A percentile compares a stretch with the other conserved stretches of the same genome.
Conservation (phyloP, 2,329 filamentous ascomycete genomes). For the Ophiostoma ips region DNA sequence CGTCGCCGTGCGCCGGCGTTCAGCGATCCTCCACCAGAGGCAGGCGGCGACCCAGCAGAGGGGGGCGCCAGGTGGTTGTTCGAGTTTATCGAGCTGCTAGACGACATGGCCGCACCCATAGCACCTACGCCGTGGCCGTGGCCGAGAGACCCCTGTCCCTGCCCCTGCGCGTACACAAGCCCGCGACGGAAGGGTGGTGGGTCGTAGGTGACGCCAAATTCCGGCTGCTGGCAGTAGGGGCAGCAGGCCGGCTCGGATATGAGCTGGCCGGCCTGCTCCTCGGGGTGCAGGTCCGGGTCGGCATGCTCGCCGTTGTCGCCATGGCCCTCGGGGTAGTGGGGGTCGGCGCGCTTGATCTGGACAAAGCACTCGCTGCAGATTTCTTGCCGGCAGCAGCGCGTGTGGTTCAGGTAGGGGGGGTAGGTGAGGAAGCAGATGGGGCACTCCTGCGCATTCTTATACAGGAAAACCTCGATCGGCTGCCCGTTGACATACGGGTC, state of each 20-base stretch:
- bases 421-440: constrained; percentile 96
- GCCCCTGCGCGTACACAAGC: constrained; percentile 54
- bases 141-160: constrained; percentile 20
- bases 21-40: not conserved
- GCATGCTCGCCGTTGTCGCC: constrained; percentile 26
- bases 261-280: constrained; percentile 48
- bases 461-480: constrained; percentile 79
- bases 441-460: constrained; percentile 82
- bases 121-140: constrained; percentile 27
- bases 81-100: constrained; percentile 58
- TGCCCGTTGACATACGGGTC: constrained; percentile 93
- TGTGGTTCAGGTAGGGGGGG: constrained; percentile 85
- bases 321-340: constrained; percentile 71
- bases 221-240: constrained; percentile 86
- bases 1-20: constrained; percentile 23
- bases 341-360: constrained; percentile 90
- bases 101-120: constrained; percentile 65
- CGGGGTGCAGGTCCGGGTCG: constrained; percentile 23
- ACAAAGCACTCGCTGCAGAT: constrained; percentile 99
- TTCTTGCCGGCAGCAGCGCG: constrained; percentile 84
- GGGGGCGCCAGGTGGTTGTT: constrained; percentile 26
- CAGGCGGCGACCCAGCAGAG: constrained; percentile 22
- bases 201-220: constrained; percentile 93
- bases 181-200: constrained; percentile 80
- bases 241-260: constrained; percentile 86